These are phyloP conservation scores for Lithospermum erythrorhizon DNA, from an alignment of 257 asterid species.

Conservation along the genomic window DNA sequence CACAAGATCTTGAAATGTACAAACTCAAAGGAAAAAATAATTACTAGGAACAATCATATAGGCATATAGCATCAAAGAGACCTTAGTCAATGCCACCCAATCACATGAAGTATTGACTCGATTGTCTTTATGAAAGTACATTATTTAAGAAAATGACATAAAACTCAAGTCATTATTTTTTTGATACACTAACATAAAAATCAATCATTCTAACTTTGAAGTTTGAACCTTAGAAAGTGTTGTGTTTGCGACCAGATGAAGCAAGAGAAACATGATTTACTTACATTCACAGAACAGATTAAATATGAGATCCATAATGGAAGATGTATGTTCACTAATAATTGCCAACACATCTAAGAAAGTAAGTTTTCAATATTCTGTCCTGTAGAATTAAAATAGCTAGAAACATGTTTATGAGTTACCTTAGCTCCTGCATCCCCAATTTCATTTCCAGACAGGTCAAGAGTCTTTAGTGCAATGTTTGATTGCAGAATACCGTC, in stretches of 20 bases:
- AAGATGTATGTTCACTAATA: too few relatives aligned
- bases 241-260: too few relatives aligned
- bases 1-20: slow-evolving; percentile 7
- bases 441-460: slow-evolving; percentile 86
- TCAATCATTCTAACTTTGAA: background rate
- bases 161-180: background rate
- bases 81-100: background rate
- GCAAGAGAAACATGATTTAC: background rate
- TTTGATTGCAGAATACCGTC: slow-evolving; percentile 93
- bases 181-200: background rate
- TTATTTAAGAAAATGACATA: too few relatives aligned
- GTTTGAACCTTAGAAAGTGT: background rate
- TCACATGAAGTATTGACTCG: background rate
- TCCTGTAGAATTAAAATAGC: background rate
- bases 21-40: background rate
- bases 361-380: background rate
- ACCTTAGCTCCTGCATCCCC: slow-evolving; percentile 99
- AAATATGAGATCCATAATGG: background rate
- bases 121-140: background rate
- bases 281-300: background rate
- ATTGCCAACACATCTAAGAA: background rate
- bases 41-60: background rate
- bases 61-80: background rate
- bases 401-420: background rate
- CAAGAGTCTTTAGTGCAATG: slow-evolving; percentile 59